Evolutionary conservation across 139 green algal species (phyloP).

Genomic region (Prasinococcaceae sp.): DNA sequence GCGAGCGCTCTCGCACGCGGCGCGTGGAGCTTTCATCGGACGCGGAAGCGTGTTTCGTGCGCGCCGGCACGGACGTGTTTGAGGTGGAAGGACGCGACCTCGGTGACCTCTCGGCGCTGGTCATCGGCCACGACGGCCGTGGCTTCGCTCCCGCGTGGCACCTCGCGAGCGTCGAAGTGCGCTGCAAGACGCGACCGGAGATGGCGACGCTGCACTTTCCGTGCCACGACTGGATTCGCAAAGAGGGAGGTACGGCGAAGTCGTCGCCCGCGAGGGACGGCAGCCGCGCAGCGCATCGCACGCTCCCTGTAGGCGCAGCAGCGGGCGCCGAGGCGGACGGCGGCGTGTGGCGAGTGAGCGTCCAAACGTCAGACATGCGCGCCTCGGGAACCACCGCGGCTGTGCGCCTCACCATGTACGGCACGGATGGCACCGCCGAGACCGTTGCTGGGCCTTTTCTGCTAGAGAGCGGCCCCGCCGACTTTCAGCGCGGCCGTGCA

Average conservation of each 20-base stretch:
- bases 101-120: conserved; percentile 5
- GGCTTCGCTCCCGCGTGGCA: conserved; percentile 23
- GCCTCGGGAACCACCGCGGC: conserved; percentile 34
- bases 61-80: conserved; percentile 3
- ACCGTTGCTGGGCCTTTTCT: neutral
- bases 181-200: too few species aligned
- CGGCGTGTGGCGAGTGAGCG: too few species aligned
- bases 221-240: too few species aligned
- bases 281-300: too few species aligned
- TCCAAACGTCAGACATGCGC: conserved; percentile 27
- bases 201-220: too few species aligned
- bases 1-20: neutral
- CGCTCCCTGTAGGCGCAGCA: too few species aligned
- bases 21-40: neutral
- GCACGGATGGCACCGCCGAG: too few species aligned
- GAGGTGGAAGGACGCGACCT: conserved; percentile 19
- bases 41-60: conserved; percentile 6
- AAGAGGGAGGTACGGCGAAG: too few species aligned
- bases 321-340: too few species aligned
- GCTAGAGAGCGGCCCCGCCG: neutral
- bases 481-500: conserved; percentile 5
- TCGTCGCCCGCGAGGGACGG: too few species aligned
- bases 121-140: conserved; percentile 22
- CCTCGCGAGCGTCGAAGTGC: conserved; percentile 26
- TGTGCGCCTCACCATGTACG: conserved; percentile 36